phyloP scores from a whole-genome alignment of 768 basidiomycete genomes.

The Cystobasidium onofrii region DNA sequence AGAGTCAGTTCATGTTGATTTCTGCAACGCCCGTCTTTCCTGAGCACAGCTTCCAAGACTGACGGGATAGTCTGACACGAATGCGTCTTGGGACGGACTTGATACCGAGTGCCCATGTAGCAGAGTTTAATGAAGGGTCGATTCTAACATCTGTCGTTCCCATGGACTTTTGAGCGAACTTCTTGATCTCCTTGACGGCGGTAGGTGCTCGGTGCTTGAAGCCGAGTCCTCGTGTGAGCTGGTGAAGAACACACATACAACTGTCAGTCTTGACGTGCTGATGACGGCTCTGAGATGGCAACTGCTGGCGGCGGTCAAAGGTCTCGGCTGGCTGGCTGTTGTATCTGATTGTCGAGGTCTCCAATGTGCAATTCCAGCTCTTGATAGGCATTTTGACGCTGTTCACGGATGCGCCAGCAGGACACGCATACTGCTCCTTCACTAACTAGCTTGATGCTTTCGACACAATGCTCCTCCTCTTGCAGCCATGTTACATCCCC shows the following conservation, averaged over 20 bases:
- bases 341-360: neutral
- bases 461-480: neutral
- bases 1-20: neutral
- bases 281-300: neutral
- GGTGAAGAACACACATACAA: constrained; percentile 57
- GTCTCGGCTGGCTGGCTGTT: neutral
- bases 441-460: neutral
- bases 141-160: constrained; percentile 87
- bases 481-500: neutral
- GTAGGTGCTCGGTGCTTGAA: constrained; percentile 98
- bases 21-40: neutral
- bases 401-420: no score
- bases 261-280: neutral
- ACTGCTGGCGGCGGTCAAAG: neutral
- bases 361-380: neutral
- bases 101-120: constrained; percentile 83
- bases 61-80: constrained; percentile 87
- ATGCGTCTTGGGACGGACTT: constrained; percentile 87
- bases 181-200: constrained; percentile 87
- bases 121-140: constrained; percentile 90
- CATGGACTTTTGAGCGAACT: constrained; percentile 90
- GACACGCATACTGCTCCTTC: no score
- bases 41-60: constrained; percentile 44
- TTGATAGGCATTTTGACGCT: no score
- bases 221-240: constrained; percentile 77